Base-by-base conservation (phyloP, 1,284 basidiomycete species). In the Rhodotorula sp. region DNA sequence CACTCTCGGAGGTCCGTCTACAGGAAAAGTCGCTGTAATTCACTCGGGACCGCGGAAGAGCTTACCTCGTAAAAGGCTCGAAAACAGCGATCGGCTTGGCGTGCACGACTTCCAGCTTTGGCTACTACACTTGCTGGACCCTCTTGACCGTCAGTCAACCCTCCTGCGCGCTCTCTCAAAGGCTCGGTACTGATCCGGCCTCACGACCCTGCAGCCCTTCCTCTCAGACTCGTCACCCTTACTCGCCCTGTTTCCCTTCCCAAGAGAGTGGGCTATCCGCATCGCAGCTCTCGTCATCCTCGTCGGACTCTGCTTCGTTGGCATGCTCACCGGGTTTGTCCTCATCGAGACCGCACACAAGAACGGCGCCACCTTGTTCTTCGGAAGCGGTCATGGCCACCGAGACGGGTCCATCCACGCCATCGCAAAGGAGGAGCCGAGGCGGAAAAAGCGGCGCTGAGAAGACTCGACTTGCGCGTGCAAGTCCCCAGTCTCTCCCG, bases 231-330 rank as follows among this genome's bases (percentile, higher is more conserved):
- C 67, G 18, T 62, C 59, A 20, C 61, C 71, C 15, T 57, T 54
- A 10, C 26, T 59, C 48, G 20, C 26, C 62, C 57, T 68, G 61
- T 67, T 65, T 68, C 68, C 68, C 15, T 3, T 57, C 49, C 54
- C 65, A 12, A 49, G 71, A 21, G 71, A 73, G 39, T 73, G 68
- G 68, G 71, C 71, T 3, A 60, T 73, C 59, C 68, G 65, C 20
- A n/a, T 73, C 47, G 62, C 71, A 10, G 39, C 23, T 21, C 56
- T 73, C 46, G 12, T 70, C 54, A 56, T 73, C 58, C 62, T 70
- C 52, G 20, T 49, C 43, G 71, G 68, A 48, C 60, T 73, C 26
- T 64, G 34, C 7, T 43, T 43, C 54, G 63, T 73, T 23, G 71
- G 56, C 48, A 46, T 62, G 29, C 34, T 68, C 7, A 68, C 63